Base-by-base conservation (phyloP, 2,329 filamentous ascomycete species). In the Passalora sequoiae region DNA sequence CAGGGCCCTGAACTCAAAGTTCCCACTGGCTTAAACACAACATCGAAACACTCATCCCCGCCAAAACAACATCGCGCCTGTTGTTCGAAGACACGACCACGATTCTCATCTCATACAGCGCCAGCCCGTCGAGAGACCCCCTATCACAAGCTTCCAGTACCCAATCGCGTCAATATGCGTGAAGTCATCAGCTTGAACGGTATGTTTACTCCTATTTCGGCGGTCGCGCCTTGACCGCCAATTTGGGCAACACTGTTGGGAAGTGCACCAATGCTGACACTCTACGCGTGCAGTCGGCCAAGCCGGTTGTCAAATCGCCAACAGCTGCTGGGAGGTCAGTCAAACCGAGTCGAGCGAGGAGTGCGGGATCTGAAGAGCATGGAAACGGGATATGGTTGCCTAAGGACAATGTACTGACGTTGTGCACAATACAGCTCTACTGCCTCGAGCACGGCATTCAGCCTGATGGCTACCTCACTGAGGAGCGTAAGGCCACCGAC, bases 281-380 rank as follows among this genome's bases (percentile, higher is more conserved):
- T 65, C 53, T 54, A 64, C 71, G 66, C 63, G 69, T 70, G 66
- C 71, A 98, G 92, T 98, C 80, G 92, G 92, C 75, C 92, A 98
- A 82, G 92, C 92, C 70, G 92, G 92, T 85, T 97, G 92, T 83
- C 92, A 98, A 73, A 98, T 98, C 69, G 92, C 91, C 76, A 98
- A 98, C 80, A 92, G 92, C 64, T 97, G 92, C 83, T 98, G 92
- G 92, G 92, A 98, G 89, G 92, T 98, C 77, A 77, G 87, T 77
- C 66, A 49, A 46, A 21, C 35, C 52, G 36, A 42, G 29, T 17
- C 12, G 49, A 56, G 49, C 40, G 29, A 42, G 29, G 43, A 30
- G 49, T 37, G 37, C 27, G 28, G 33, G 24, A 31, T 19, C 37
- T 46, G 31, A 42, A 43, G 38, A 47, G 43, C 21, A 43, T 49